A percentile compares a stretch with the other conserved stretches of the same genome.
phyloP scores from a whole-genome alignment of 2,329 filamentous ascomycete species.

The Aspergillus sp. region DNA sequence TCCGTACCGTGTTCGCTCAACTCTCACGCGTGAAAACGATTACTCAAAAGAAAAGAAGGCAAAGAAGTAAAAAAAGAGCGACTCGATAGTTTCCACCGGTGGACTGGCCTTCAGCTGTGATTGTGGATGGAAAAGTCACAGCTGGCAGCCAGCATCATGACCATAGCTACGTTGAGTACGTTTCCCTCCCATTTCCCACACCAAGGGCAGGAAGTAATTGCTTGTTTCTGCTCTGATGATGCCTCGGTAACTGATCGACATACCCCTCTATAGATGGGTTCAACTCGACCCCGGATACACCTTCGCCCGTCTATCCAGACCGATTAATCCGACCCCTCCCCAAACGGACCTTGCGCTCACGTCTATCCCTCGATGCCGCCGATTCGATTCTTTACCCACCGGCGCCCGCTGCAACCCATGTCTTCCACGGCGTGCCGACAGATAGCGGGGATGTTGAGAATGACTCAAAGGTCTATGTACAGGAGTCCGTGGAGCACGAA shows the following conservation, averaged over 20 bases:
- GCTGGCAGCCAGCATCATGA: conserved; percentile 7
- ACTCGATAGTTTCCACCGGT: neutral
- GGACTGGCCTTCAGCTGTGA: neutral
- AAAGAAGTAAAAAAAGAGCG: neutral
- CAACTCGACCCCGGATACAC: conserved; percentile 57
- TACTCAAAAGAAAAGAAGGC: neutral
- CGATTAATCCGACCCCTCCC: conserved; percentile 89
- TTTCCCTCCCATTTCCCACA: conserved; percentile 15
- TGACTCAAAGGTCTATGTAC: conserved; percentile 40
- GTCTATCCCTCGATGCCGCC: conserved; percentile 76
- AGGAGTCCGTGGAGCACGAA: conserved; percentile 37
- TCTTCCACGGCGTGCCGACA: conserved; percentile 67
- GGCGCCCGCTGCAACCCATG: conserved; percentile 60
- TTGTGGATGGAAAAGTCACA: neutral
- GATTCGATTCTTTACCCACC: conserved; percentile 77
- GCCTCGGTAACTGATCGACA: conserved; percentile 30
- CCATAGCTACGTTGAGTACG: conserved; percentile 41
- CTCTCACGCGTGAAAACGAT: neutral
- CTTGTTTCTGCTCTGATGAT: conserved; percentile 17
- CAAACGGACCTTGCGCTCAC: conserved; percentile 78
- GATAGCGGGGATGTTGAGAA: conserved; percentile 50
- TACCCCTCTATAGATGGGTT: conserved; percentile 40
- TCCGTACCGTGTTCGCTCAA: neutral
- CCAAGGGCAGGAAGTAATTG: conserved; percentile 7
- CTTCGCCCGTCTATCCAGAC: conserved; percentile 75